Evolutionary conservation across 2,329 filamentous ascomycete genomes (phyloP).

Genomic region (Fusarium sp.): DNA sequence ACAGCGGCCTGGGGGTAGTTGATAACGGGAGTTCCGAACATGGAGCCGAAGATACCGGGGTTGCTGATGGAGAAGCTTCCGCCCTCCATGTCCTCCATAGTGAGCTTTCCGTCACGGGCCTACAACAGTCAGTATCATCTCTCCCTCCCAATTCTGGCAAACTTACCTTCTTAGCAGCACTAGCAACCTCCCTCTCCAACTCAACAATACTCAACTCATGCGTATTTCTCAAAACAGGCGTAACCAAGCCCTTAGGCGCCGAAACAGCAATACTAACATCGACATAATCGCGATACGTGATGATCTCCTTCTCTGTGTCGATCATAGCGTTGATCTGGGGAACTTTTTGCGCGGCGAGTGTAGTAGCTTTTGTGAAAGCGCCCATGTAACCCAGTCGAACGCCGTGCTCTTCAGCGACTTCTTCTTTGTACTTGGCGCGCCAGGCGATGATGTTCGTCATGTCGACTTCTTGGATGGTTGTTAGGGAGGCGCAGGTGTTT

Average conservation of each 20-base stretch:
- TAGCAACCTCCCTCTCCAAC: slow-evolving; percentile 66
- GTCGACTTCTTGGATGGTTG: slow-evolving; percentile 61
- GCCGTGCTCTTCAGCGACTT: slow-evolving; percentile 47
- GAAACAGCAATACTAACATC: slow-evolving; percentile 81
- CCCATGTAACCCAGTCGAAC: slow-evolving; percentile 75
- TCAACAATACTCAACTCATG: slow-evolving; percentile 57
- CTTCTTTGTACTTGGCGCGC: slow-evolving; percentile 73
- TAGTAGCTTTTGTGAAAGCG: slow-evolving; percentile 79
- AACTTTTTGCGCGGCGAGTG: slow-evolving; percentile 74
- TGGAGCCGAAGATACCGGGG: slow-evolving; percentile 76
- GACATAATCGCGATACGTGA: slow-evolving; percentile 70
- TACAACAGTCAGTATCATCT: slow-evolving; percentile 41
- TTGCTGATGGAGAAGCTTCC: slow-evolving; percentile 84
- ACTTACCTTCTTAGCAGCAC: slow-evolving; percentile 74
- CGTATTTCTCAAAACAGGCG: slow-evolving; percentile 78
- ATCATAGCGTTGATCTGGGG: slow-evolving; percentile 76
- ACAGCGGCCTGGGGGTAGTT: slow-evolving; percentile 77
- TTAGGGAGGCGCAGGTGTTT: slow-evolving; percentile 76
- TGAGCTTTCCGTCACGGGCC: slow-evolving; percentile 78
- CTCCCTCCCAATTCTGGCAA: too few species aligned
- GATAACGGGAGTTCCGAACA: slow-evolving; percentile 74
- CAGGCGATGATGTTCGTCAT: slow-evolving; percentile 74
- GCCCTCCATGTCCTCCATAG: slow-evolving; percentile 81
- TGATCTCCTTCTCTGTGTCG: slow-evolving; percentile 69
- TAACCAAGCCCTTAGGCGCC: slow-evolving; percentile 77